Base-by-base conservation (phyloP, 2,329 filamentous ascomycete genomes). In the Monilinia fructigena region DNA sequence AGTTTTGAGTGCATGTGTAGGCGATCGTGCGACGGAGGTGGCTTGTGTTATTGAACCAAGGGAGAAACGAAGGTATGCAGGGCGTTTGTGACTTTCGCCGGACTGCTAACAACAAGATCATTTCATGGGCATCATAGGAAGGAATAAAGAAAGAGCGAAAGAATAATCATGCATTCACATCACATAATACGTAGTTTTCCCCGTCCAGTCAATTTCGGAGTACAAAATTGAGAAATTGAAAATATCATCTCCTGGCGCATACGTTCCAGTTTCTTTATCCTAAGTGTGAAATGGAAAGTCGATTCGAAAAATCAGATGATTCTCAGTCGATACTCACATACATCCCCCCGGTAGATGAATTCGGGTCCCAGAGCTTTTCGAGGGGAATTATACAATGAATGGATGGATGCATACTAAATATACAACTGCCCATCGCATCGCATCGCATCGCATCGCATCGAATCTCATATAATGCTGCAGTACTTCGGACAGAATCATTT, bases 91-190 rank as follows among this genome's bases (percentile, higher is more conserved):
- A 50, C 12, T 35, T 55, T 60, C 58, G 58, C 48, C 12, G 58
- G 56, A 50, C n/a, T 50, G 45, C 58, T 60, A 60, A 60, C 20
- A 38, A 18, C 7, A 60, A 26, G 58, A 28, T 50, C 58, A 4
- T 60, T 50, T 50, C 28, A 60, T 38, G 58, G 58, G 45, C 50
- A 60, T 60, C 20, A 60, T 50, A 60, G 58, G 58, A 60, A 50
- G 58, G 45, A 20, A 60, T 38, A 50, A 38, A 38, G 28, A 50
- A 26, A 60, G 45, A 38, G 26, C n/a, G 45, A 60, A 60, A 50
- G 28, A 50, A 50, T 60, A 60, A 60, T 50, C 45, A 60, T 38
- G n/a, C 28, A 60, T 50, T 50, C 14, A 28, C 14, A 48, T 35
- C 45, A 38, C 31, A 60, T 60, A 50, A 28, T 60, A 50, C 28